These are phyloP conservation scores for Schoenoplectus tabernaemontani DNA, from an alignment of 202 grass and related monocot species.

Conservation along the genomic window DNA sequence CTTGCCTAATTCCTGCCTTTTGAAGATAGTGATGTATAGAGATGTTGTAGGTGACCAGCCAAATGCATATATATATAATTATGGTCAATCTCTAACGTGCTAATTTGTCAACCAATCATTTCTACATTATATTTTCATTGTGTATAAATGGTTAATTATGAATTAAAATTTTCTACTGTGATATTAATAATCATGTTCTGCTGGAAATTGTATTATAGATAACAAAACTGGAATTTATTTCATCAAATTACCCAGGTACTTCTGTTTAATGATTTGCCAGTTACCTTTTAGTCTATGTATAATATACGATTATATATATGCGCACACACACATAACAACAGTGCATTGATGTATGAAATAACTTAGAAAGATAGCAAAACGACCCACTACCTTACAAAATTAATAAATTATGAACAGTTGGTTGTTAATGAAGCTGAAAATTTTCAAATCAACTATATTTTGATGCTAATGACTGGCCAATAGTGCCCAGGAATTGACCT, in stretches of 20 bases:
- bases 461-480: slow-evolving; percentile 11
- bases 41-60: neutral
- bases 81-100: too few species aligned
- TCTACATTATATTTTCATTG: neutral
- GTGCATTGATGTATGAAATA: neutral
- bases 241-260: neutral
- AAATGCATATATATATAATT: too few species aligned
- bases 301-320: neutral
- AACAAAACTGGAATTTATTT: neutral
- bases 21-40: slow-evolving; percentile 13
- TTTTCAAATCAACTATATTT: neutral
- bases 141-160: neutral
- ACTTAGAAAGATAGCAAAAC: neutral
- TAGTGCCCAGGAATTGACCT: neutral
- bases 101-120: neutral
- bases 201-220: neutral
- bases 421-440: neutral
- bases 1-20: neutral
- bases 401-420: neutral
- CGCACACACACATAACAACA: too few species aligned
- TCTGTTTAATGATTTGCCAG: neutral
- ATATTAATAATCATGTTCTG: too few species aligned
- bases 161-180: neutral
- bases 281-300: neutral
- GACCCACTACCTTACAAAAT: neutral